Evolutionary conservation across 192 early-diverging fungal species (phyloP).

Genomic region (Podila epigama): DNA sequence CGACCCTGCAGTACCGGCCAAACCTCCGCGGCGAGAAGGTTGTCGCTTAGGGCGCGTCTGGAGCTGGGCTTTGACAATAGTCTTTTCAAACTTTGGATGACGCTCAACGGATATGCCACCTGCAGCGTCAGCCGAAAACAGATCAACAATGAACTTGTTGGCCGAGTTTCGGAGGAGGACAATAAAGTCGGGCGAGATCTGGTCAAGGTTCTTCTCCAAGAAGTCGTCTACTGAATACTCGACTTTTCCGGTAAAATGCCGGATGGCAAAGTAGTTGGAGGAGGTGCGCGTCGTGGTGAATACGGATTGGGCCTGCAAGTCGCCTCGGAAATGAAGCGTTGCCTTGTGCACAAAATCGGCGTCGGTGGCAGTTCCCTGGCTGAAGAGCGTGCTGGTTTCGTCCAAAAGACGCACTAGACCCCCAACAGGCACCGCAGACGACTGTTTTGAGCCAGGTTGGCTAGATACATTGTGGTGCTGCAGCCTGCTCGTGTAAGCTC

Average conservation of each 20-base stretch:
- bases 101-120: constrained; percentile 69
- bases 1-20: not conserved
- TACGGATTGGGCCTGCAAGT: constrained; percentile 43
- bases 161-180: constrained; percentile 75
- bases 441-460: constrained; percentile 4
- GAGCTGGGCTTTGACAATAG: constrained; percentile 79
- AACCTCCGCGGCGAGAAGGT: constrained; percentile 56
- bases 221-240: constrained; percentile 85
- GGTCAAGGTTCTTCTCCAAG: constrained; percentile 76
- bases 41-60: constrained; percentile 75
- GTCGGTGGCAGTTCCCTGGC: constrained; percentile 56
- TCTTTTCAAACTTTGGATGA: constrained; percentile 75
- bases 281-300: constrained; percentile 47
- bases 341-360: constrained; percentile 50
- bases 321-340: constrained; percentile 46
- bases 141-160: constrained; percentile 75
- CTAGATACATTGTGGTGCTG: constrained; percentile 20
- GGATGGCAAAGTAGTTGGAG: constrained; percentile 70
- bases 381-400: constrained; percentile 51
- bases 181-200: constrained; percentile 84
- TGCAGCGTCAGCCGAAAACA: constrained; percentile 73
- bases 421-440: constrained; percentile 39
- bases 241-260: constrained; percentile 76
- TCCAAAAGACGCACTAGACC: constrained; percentile 57
- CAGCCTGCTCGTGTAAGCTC: constrained; percentile 6